Evolutionary conservation across 2,329 filamentous ascomycete species (phyloP).

Genomic region (Colletotrichum echinochloae): DNA sequence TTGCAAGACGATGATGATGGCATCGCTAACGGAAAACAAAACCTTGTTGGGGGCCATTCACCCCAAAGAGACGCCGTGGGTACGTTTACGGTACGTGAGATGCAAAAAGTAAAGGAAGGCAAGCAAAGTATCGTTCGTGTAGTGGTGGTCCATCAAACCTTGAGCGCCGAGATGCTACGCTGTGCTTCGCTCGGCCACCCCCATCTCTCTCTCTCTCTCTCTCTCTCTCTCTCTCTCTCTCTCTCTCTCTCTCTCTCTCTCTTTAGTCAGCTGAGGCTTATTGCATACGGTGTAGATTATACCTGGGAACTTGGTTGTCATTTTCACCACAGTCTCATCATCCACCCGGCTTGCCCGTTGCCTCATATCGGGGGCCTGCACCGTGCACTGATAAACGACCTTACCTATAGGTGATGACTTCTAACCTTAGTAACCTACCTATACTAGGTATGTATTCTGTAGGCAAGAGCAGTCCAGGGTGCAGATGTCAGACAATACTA

Average conservation of each 20-base stretch:
- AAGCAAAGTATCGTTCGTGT: not conserved
- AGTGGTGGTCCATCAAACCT: conserved; percentile 28
- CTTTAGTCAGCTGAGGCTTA: not conserved
- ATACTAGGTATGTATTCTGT: too few relatives aligned
- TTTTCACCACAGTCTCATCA: conserved; percentile 1
- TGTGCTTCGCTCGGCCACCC: not conserved
- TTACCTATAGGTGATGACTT: too few relatives aligned
- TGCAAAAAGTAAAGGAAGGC: not conserved
- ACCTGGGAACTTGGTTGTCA: not conserved
- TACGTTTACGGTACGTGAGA: not conserved
- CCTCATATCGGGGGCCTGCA: not conserved
- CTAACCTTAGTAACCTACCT: too few relatives aligned
- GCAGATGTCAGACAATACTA: conserved; percentile 2
- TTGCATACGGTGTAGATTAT: too few relatives aligned
- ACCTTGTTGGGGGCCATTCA: conserved; percentile 7
- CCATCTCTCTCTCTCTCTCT: not conserved
- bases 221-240: not conserved
- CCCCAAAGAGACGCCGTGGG: not conserved
- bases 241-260: not conserved
- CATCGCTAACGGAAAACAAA: conserved; percentile 5
- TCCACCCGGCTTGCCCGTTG: not conserved
- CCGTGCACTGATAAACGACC: not conserved
- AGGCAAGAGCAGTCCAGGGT: not conserved
- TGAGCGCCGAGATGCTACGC: not conserved
- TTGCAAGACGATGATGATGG: conserved; percentile 20